Evolutionary conservation across 1,284 basidiomycete species (phyloP), one percentile per base, ranked within the genome.

Genomic region (Meripilus lineatus): DNA sequence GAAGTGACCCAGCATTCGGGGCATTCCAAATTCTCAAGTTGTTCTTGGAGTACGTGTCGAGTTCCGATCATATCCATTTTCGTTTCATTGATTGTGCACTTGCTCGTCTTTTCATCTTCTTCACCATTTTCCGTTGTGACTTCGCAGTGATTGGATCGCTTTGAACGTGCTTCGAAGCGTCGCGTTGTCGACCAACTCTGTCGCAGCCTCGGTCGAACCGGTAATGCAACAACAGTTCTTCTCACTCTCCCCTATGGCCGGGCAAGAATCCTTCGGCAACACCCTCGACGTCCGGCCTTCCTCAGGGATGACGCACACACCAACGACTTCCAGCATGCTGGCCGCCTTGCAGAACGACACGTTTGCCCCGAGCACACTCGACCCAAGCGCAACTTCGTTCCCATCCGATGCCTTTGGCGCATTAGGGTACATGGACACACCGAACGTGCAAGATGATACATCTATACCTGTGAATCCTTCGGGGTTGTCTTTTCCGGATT

Each of bases 21-120:
- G 88, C 89, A 14, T 92, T 91, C 70, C 89, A 92, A 65, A 92
- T 92, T 53, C 65, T 92, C 64, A 92, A 92, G 65, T 66, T 92
- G 53, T 91, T 91, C 75, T 71, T 91, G 47, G 89, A 92, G 87
- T 90, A 55, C 59, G 87, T 74, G 43, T 20, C 28, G 10, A 32
- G 11, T 11, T 32, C n/a, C 11, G n/a, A 32, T n/a, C 41, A 43
- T 44, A 41, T 48, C 15, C 34, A 40, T 34, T 49, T 22, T 39
- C 39, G 41, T 32, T 34, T 8, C 38, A n/a, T n/a, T n/a, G n/a
- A n/a, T n/a, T n/a, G n/a, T n/a, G n/a, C n/a, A n/a, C n/a, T n/a
- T n/a, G n/a, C n/a, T n/a, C n/a, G n/a, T n/a, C n/a, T n/a, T n/a
- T n/a, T n/a, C 41, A 37, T 47, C 37, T 45, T 34, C 42, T 49